Evolutionary conservation across 257 asterid species (phyloP), one percentile per base, ranked within the genome.

Genomic region (Solanum appendiculatum): DNA sequence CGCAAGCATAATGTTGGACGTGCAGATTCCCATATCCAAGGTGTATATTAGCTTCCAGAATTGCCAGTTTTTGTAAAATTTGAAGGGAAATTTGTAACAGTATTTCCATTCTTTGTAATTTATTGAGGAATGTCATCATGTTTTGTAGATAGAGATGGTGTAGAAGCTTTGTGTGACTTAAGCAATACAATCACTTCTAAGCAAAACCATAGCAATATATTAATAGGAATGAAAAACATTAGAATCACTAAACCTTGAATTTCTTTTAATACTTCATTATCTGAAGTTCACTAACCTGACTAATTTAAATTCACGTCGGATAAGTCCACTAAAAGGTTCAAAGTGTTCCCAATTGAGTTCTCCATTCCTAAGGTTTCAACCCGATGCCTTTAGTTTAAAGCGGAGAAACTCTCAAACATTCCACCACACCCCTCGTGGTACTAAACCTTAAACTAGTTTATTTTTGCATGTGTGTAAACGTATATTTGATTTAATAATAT

Each of bases 1-100:
- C 98, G 20, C 94, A 89, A 90, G 98, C 99, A 85, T 95, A 91
- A 90, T 51, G 63, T 56, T 80, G 36, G 66, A 80, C 42, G 0
- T 46, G 85, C 40, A 27, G 66, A 66, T 20, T 46, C 14, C 31
- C 11, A 72, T 12, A 44, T 21, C 60, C 10, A 37, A 68, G 66
- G 40, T 66, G 12, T 54, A 81, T 54, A 81, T 58, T 21, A 74
- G 56, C 83, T 16, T 16, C 14, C 80, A 12, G 5, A 54, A 4
- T 20, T 39, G n/a, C 73, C 44, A 44, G 0, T 69, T 78, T 46
- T 84, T 7, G 56, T 6, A 27, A 9, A 51, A 51, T 8, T 9
- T 78, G 64, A 44, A 25, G 16, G 64, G 14, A 78, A 78, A 29
- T 44, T 78, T 27, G 40, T 46, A 27, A 44, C 5, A 44, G 14